Conservation (phyloP, 192 early-diverging fungal species). For the Allomyces arbusculus region DNA sequence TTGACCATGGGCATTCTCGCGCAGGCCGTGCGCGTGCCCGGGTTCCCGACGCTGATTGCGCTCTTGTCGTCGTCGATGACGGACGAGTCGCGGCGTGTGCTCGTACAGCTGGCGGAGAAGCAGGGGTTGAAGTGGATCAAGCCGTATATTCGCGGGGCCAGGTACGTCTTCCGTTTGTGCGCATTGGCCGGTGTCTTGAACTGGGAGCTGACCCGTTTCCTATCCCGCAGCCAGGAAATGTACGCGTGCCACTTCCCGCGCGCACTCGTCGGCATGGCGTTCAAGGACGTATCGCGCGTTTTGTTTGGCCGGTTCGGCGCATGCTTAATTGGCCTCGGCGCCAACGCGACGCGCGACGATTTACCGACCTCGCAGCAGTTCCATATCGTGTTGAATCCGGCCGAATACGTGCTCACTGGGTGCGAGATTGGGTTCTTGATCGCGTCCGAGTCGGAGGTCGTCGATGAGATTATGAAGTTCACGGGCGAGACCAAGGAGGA, state of each 20-base stretch:
- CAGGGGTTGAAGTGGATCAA: conserved; percentile 24
- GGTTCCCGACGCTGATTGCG: conserved; percentile 45
- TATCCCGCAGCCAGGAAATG: conserved; percentile 26
- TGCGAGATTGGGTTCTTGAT: conserved; percentile 44
- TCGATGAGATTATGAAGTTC: too few relatives aligned
- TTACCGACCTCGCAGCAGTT: conserved; percentile 22
- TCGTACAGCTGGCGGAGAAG: conserved; percentile 12
- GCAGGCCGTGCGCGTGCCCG: conserved; percentile 44
- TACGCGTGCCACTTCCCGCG: conserved; percentile 31
- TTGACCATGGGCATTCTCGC: conserved; percentile 46
- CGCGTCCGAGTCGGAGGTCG: background rate
- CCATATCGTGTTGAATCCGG: conserved; percentile 32
- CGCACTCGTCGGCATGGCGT: conserved; percentile 11
- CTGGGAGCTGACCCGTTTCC: too few relatives aligned
- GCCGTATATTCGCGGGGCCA: conserved; percentile 37
- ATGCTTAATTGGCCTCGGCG: too few relatives aligned
- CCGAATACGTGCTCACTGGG: conserved; percentile 27
- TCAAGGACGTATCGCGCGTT: too few relatives aligned
- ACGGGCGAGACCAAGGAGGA: too few relatives aligned
- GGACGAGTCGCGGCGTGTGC: conserved; percentile 16
- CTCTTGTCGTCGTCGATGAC: conserved; percentile 46
- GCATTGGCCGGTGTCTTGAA: too few relatives aligned
- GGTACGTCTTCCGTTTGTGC: too few relatives aligned
- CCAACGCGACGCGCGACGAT: conserved; percentile 10
- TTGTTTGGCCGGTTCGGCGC: too few relatives aligned